These are phyloP conservation scores for Boletus nobilissimus DNA, from an alignment of 1,284 basidiomycete genomes.

Conservation along the genomic window DNA sequence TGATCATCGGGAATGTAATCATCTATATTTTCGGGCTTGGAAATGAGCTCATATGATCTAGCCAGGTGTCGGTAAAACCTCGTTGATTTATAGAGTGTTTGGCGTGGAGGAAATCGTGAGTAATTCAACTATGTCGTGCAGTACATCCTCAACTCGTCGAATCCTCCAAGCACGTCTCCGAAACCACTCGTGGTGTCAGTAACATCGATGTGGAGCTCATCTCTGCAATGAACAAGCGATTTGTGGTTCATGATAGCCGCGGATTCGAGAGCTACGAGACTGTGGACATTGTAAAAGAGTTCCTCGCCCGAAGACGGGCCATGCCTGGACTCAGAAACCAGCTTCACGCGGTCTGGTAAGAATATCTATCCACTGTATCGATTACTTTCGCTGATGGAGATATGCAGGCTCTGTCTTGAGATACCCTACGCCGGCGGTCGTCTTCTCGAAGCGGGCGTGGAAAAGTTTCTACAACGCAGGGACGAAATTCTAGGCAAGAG, in stretches of 20 bases:
- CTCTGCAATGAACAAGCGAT: conserved; percentile 19
- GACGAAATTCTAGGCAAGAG: conserved; percentile 26
- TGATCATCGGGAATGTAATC: conserved; percentile 34
- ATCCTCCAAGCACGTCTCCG: conserved; percentile 18
- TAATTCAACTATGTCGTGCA: background rate
- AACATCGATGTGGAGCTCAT: conserved; percentile 26
- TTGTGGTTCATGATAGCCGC: conserved; percentile 36
- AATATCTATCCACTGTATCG: background rate
- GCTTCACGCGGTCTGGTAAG: conserved; percentile 34
- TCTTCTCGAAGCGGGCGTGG: conserved; percentile 25
- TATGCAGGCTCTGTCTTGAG: conserved; percentile 27
- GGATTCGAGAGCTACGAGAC: too few relatives aligned
- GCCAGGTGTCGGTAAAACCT: conserved; percentile 37
- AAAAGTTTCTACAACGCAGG: conserved; percentile 23
- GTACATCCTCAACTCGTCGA: background rate
- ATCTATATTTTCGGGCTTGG: background rate
- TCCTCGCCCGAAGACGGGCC: conserved; percentile 19
- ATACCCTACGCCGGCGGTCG: conserved; percentile 27
- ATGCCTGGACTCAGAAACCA: conserved; percentile 16
- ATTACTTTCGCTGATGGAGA: background rate
- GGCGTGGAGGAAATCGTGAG: background rate
- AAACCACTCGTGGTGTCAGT: background rate
- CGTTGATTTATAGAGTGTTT: background rate
- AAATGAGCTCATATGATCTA: background rate
- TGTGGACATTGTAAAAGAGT: conserved; percentile 12